These are phyloP conservation scores for Magnusiomyces magnusii DNA, from an alignment of 1,139 yeast genomes.

Conservation along the genomic window DNA sequence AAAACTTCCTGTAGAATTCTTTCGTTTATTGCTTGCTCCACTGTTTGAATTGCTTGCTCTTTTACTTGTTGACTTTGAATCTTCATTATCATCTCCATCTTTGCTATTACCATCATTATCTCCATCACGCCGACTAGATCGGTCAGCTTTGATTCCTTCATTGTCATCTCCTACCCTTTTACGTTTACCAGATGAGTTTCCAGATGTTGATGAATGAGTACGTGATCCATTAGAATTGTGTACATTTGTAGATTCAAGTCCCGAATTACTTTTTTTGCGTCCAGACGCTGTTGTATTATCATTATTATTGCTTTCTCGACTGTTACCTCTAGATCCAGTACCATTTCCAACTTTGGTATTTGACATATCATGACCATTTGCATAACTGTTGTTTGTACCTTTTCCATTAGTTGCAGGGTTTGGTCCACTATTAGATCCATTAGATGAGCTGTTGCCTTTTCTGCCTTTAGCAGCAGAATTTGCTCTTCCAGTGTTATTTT, in stretches of 20 bases:
- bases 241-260: too few species aligned
- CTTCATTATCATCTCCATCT: neutral
- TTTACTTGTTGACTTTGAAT: neutral
- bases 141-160: neutral
- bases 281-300: neutral
- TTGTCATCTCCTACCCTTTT: neutral
- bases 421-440: too few species aligned
- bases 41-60: too few species aligned
- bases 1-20: neutral
- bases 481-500: conserved; percentile 13
- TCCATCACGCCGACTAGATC: neutral
- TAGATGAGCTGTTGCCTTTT: conserved; percentile 11
- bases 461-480: conserved; percentile 7
- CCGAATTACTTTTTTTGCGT: conserved; percentile 6
- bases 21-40: neutral
- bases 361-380: neutral
- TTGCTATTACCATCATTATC: neutral
- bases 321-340: conserved; percentile 6
- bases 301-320: conserved; percentile 6
- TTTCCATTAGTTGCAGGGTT: neutral
- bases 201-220: neutral
- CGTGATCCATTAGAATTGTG: too few species aligned
- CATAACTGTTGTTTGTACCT: neutral
- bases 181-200: neutral
- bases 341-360: conserved; percentile 9